Conservation (phyloP, 2,329 filamentous ascomycete species). For the Cladophialophora chaetospira region DNA sequence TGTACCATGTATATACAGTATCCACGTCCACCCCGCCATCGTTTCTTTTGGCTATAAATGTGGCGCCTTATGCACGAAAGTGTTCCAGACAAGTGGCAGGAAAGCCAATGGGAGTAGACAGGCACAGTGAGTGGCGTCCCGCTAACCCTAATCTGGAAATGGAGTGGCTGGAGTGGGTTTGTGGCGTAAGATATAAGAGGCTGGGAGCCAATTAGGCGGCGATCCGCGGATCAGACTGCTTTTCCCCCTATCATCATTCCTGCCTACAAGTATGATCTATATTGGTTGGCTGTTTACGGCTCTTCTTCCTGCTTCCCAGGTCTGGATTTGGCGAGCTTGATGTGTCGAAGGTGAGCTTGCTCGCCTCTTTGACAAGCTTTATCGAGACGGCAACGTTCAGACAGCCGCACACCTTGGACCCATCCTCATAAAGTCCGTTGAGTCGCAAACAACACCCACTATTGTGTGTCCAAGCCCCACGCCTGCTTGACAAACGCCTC, state of each 20-base stretch:
- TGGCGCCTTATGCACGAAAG: background rate
- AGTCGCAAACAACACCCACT: too few relatives aligned
- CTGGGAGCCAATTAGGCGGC: background rate
- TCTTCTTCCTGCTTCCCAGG: too few relatives aligned
- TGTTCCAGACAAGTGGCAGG: background rate
- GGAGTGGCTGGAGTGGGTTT: background rate
- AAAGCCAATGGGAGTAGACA: background rate
- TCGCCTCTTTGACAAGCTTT: too few relatives aligned
- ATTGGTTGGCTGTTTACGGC: too few relatives aligned
- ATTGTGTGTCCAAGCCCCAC: too few relatives aligned
- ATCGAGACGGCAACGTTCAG: too few relatives aligned
- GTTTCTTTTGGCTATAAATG: background rate
- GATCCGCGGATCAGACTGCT: background rate
- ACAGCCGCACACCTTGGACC: too few relatives aligned
- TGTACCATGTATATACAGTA: background rate
- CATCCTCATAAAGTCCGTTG: too few relatives aligned
- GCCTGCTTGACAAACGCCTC: slow-evolving; percentile 41
- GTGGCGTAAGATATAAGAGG: background rate
- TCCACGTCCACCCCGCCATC: background rate
- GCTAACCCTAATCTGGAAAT: background rate
- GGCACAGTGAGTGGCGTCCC: background rate
- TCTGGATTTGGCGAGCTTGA: too few relatives aligned
- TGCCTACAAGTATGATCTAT: background rate
- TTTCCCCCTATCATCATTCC: background rate
- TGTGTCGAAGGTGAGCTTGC: too few relatives aligned